Evolutionary conservation across 1,284 basidiomycete species (phyloP).

Genomic region (Leccinum pachyderme): DNA sequence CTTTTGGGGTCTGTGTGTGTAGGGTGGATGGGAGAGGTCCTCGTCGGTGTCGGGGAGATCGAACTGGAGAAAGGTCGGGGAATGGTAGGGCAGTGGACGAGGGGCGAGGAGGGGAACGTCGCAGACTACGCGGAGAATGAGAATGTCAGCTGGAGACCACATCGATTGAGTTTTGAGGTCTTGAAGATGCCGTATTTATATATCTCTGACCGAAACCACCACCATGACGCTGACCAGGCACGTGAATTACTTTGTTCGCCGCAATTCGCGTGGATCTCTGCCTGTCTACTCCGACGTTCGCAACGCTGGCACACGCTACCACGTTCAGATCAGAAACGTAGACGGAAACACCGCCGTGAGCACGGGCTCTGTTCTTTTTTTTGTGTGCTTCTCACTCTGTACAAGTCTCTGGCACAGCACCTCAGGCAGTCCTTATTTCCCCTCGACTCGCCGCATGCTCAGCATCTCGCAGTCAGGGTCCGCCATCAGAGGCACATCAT

Average conservation of each 20-base stretch:
- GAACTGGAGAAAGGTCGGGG: constrained; percentile 65
- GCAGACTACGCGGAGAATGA: constrained; percentile 50
- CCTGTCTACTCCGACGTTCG: constrained; percentile 73
- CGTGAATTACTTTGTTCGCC: constrained; percentile 53
- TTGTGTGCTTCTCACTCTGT: background rate
- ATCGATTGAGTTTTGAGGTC: too few species aligned
- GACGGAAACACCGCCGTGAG: constrained; percentile 44
- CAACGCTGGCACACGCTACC: constrained; percentile 56
- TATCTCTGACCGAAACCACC: background rate
- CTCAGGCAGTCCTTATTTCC: constrained; percentile 47
- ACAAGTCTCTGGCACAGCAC: constrained; percentile 53
- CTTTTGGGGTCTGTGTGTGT: constrained; percentile 50
- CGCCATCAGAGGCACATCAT: constrained; percentile 49
- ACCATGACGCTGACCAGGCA: constrained; percentile 14
- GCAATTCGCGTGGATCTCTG: constrained; percentile 61
- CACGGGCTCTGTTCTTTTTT: background rate
- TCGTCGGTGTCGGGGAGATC: constrained; percentile 67
- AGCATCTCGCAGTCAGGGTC: constrained; percentile 46
- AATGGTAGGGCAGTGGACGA: constrained; percentile 64
- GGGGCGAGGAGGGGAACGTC: constrained; percentile 64
- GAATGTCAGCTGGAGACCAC: constrained; percentile 20
- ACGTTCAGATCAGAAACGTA: constrained; percentile 48
- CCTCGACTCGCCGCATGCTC: constrained; percentile 43
- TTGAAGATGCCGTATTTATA: background rate
- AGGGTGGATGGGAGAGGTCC: constrained; percentile 66